A percentile compares a stretch with the other conserved stretches of the same genome.
Evolutionary conservation across 2,329 filamentous ascomycete species (phyloP).

Genomic region (Epichloe bromicola): DNA sequence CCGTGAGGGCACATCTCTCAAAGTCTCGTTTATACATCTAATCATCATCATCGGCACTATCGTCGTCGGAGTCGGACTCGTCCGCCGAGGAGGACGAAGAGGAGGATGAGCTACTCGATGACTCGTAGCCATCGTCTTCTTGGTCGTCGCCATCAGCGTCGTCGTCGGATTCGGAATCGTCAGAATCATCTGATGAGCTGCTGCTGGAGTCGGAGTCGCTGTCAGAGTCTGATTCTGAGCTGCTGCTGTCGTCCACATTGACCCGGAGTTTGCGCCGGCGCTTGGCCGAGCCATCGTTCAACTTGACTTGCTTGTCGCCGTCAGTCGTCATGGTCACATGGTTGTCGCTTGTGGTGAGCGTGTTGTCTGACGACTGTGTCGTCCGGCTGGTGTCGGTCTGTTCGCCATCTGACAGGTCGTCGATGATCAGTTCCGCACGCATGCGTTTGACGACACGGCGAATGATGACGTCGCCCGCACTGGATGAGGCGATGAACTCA

Average conservation of each 20-base stretch:
- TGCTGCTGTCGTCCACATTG: conserved; percentile 30
- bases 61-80: conserved; percentile 21
- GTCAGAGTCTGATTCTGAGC: conserved; percentile 19
- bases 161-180: conserved; percentile 16
- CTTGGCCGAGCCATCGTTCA: conserved; percentile 36
- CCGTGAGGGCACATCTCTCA: not conserved
- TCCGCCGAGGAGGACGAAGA: conserved; percentile 25
- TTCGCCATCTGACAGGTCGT: conserved; percentile 38
- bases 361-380: conserved; percentile 17
- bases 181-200: conserved; percentile 23
- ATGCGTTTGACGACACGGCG: conserved; percentile 48
- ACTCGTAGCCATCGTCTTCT: conserved; percentile 14
- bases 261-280: conserved; percentile 39
- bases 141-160: conserved; percentile 9
- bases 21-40: conserved; percentile 1
- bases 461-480: conserved; percentile 37
- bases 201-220: conserved; percentile 20
- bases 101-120: conserved; percentile 30
- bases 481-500: conserved; percentile 35
- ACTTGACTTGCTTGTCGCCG: conserved; percentile 26
- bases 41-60: conserved; percentile 4
- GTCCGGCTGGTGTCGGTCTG: conserved; percentile 23
- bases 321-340: conserved; percentile 14
- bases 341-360: conserved; percentile 16
- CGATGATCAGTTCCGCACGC: conserved; percentile 45